A percentile compares a stretch with the other conserved stretches of the same genome.
These are phyloP conservation scores for Trichoderma parareesei DNA, from an alignment of 495 filamentous ascomycete genomes.

Conservation along the genomic window DNA sequence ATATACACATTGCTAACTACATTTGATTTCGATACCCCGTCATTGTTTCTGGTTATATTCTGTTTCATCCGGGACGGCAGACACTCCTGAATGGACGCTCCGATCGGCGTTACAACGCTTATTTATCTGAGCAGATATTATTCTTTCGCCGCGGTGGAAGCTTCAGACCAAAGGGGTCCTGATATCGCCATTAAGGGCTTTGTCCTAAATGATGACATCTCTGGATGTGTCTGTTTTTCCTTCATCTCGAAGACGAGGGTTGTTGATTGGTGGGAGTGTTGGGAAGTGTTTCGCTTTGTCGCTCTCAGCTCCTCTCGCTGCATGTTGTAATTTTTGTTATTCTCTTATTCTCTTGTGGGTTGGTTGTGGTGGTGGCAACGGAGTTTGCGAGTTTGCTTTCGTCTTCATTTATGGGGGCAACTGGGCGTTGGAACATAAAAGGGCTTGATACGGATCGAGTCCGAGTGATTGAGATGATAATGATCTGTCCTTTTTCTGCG, in stretches of 20 bases:
- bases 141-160: not conserved
- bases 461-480: conserved; percentile 3
- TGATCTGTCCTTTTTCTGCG: conserved; percentile 2
- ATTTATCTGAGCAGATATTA: not conserved
- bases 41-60: not conserved
- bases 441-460: not conserved
- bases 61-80: not conserved
- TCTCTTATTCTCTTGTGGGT: not conserved
- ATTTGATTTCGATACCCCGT: conserved; percentile 1
- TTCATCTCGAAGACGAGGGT: not conserved
- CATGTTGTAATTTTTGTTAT: not conserved
- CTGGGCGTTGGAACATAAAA: conserved; percentile 5
- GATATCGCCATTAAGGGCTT: not conserved
- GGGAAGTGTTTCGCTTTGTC: not conserved
- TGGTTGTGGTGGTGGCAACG: not conserved
- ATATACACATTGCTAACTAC: not conserved
- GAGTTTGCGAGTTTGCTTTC: not conserved
- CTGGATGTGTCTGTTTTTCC: not conserved
- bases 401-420: not conserved
- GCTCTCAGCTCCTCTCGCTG: not conserved
- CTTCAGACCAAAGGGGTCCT: not conserved
- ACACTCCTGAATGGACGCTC: not conserved
- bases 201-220: not conserved
- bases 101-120: not conserved
- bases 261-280: not conserved